Conservation (phyloP, 495 filamentous ascomycete genomes). For the Hypoxylon cercidicola region DNA sequence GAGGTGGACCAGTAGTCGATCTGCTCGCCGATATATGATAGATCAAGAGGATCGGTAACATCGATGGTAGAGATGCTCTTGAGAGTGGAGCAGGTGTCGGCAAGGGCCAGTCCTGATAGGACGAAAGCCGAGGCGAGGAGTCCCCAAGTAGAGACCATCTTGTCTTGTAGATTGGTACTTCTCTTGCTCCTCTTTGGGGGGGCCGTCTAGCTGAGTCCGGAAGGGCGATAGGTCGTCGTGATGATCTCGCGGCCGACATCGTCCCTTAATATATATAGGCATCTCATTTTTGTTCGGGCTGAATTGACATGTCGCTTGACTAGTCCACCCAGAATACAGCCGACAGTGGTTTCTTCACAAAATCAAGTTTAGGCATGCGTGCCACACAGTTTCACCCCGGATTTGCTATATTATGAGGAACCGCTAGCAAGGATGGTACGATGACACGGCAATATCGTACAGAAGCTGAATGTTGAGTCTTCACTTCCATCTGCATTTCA, state of each 20-base stretch:
- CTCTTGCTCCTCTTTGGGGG: background rate
- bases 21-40: constrained; percentile 52
- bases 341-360: background rate
- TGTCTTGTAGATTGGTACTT: background rate
- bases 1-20: constrained; percentile 60
- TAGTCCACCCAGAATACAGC: constrained; percentile 6
- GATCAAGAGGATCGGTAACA: constrained; percentile 41
- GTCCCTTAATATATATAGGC: constrained; percentile 34
- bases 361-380: constrained; percentile 22
- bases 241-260: background rate
- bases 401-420: constrained; percentile 11
- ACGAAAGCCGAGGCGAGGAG: constrained; percentile 22
- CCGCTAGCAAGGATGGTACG: constrained; percentile 18
- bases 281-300: background rate
- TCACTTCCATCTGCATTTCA: constrained; percentile 13
- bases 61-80: constrained; percentile 47
- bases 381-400: constrained; percentile 25
- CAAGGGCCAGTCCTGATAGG: constrained; percentile 36
- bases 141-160: constrained; percentile 28
- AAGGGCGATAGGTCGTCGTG: background rate
- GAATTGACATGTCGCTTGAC: constrained; percentile 1
- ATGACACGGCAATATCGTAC: constrained; percentile 6
- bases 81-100: constrained; percentile 50
- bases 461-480: background rate
- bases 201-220: constrained; percentile 2